Percentiles rank a stretch among this genome's conserved stretches.
Evolutionary conservation across 164 flowering plant genomes (phyloP).

Genomic region (Kingdonia uniflora): DNA sequence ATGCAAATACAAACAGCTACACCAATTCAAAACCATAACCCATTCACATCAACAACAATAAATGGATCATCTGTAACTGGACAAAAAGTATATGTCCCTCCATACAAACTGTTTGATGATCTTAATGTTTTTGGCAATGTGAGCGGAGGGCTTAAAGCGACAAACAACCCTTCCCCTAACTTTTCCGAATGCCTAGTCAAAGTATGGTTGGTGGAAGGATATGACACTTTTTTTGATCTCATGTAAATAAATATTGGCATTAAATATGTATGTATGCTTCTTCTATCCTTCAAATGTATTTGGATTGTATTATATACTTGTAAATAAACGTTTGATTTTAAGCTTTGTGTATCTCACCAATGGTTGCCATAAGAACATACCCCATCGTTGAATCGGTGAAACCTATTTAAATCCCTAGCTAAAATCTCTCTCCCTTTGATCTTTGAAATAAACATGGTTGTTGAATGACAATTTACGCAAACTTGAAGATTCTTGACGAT

Average conservation of each 20-base stretch:
- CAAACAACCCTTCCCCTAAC: slow-evolving; percentile 7
- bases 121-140: slow-evolving; percentile 58
- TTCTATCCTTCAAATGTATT: background rate
- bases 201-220: slow-evolving; percentile 23
- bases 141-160: slow-evolving; percentile 33
- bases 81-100: slow-evolving; percentile 64
- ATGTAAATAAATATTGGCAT: background rate
- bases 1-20: slow-evolving; percentile 11
- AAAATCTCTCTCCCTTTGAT: slow-evolving; percentile 32
- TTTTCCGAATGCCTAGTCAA: slow-evolving; percentile 25
- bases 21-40: slow-evolving; percentile 33
- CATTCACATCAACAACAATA: slow-evolving; percentile 27
- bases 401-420: slow-evolving; percentile 35
- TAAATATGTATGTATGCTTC: background rate
- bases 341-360: slow-evolving; percentile 18
- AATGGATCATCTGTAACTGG: slow-evolving; percentile 25
- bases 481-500: slow-evolving; percentile 40
- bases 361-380: slow-evolving; percentile 31
- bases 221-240: slow-evolving; percentile 1
- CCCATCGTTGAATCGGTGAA: slow-evolving; percentile 38
- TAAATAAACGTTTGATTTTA: background rate
- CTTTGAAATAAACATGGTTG: slow-evolving; percentile 22
- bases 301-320: too few species aligned
- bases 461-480: slow-evolving; percentile 33
- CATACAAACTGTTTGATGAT: slow-evolving; percentile 88